Percentiles rank a stretch among this genome's conserved stretches.
These are phyloP conservation scores for Cutaneotrichosporon cavernicola DNA, from an alignment of 1,284 basidiomycete species.

Conservation along the genomic window DNA sequence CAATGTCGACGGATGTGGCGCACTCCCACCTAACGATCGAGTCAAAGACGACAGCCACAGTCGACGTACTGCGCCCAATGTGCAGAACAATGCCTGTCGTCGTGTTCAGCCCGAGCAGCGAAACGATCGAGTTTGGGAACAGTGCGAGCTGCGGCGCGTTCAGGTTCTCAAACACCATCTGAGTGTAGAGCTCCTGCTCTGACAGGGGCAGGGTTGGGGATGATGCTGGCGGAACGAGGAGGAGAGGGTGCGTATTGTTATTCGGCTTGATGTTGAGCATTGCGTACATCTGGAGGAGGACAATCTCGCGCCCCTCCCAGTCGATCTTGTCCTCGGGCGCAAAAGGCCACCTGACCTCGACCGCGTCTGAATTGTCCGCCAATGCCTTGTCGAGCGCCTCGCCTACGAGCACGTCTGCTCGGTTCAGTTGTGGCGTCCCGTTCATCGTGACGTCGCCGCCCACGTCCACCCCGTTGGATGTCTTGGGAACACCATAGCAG, in stretches of 20 bases:
- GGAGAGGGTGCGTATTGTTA: slow-evolving; percentile 63
- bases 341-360: slow-evolving; percentile 81
- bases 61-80: slow-evolving; percentile 70
- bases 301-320: slow-evolving; percentile 86
- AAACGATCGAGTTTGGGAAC: slow-evolving; percentile 78
- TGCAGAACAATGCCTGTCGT: slow-evolving; percentile 81
- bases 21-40: slow-evolving; percentile 66
- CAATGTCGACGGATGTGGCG: slow-evolving; percentile 64
- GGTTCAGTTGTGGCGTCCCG: slow-evolving; percentile 12
- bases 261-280: slow-evolving; percentile 72
- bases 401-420: slow-evolving; percentile 83
- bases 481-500: slow-evolving; percentile 39
- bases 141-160: slow-evolving; percentile 83
- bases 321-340: slow-evolving; percentile 63
- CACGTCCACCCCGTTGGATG: slow-evolving; percentile 21
- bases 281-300: slow-evolving; percentile 82
- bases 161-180: slow-evolving; percentile 93
- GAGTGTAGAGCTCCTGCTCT: slow-evolving; percentile 73
- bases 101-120: slow-evolving; percentile 76
- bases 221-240: slow-evolving; percentile 60
- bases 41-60: slow-evolving; percentile 72
- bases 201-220: slow-evolving; percentile 55
- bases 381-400: slow-evolving; percentile 74
- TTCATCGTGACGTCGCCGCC: slow-evolving; percentile 23
- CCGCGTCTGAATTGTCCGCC: slow-evolving; percentile 58